phyloP scores from a whole-genome alignment of 164 flowering plant species.

The Piper longum region DNA sequence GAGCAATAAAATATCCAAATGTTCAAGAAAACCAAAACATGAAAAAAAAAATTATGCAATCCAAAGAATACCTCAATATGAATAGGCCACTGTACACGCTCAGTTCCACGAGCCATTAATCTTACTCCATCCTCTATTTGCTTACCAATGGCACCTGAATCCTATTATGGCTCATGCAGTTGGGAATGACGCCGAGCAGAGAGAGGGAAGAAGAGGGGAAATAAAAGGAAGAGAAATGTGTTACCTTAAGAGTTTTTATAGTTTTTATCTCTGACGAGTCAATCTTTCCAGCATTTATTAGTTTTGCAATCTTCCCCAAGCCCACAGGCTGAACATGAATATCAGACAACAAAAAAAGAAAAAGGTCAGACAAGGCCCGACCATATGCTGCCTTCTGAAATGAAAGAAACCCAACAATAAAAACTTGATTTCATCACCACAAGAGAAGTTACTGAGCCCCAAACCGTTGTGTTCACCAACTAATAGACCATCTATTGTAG shows the following conservation, averaged over 20 bases:
- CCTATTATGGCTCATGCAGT: conserved; percentile 26
- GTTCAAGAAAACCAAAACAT: too few relatives aligned
- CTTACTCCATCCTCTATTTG: conserved; percentile 88
- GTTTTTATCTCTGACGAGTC: conserved; percentile 92
- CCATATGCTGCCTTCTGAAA: too few relatives aligned
- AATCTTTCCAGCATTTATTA: conserved; percentile 86
- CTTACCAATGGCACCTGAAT: conserved; percentile 77
- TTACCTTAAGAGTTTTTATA: conserved; percentile 95
- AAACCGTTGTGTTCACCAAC: too few relatives aligned
- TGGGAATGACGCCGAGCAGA: neutral
- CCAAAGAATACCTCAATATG: conserved; percentile 68
- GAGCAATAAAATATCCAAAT: too few relatives aligned
- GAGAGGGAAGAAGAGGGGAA: neutral
- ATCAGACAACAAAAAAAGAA: neutral
- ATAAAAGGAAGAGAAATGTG: neutral
- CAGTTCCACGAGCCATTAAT: conserved; percentile 94
- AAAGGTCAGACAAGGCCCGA: too few relatives aligned
- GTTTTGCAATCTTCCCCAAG: conserved; percentile 91
- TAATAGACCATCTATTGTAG: too few relatives aligned
- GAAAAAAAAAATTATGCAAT: too few relatives aligned
- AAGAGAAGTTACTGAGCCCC: too few relatives aligned
- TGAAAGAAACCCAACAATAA: too few relatives aligned
- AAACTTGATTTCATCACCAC: too few relatives aligned
- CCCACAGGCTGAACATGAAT: conserved; percentile 39
- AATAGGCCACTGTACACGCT: conserved; percentile 85